Percentiles rank a stretch among this genome's conserved stretches.
phyloP scores from a whole-genome alignment of 2,329 filamentous ascomycete genomes.

The Fusarium ambrosium region DNA sequence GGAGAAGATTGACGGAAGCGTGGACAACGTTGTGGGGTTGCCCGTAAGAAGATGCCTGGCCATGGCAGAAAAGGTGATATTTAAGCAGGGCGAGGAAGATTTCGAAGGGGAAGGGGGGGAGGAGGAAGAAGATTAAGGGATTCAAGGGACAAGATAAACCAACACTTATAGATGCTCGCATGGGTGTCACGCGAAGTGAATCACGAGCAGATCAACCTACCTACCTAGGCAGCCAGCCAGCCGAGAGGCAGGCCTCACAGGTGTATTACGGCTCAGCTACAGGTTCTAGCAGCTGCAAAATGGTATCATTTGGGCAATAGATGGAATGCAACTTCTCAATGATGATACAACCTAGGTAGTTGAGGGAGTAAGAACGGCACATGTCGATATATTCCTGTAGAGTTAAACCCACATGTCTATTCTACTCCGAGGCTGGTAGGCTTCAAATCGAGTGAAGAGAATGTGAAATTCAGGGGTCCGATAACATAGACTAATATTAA shows the following conservation, averaged over 20 bases:
- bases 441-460: background rate
- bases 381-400: background rate
- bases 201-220: background rate
- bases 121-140: constrained; percentile 48
- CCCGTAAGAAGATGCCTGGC: constrained; percentile 83
- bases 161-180: constrained; percentile 4
- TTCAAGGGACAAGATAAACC: background rate
- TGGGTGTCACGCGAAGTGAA: background rate
- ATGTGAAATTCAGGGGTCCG: background rate
- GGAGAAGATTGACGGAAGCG: constrained; percentile 88
- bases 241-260: background rate
- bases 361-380: background rate
- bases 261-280: background rate
- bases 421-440: background rate
- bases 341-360: background rate
- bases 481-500: background rate
- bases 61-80: constrained; percentile 90
- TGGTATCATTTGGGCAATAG: background rate
- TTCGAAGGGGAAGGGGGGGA: constrained; percentile 58
- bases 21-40: constrained; percentile 95
- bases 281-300: background rate
- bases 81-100: constrained; percentile 77
- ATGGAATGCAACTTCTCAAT: background rate
- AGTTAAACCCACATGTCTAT: background rate
- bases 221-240: background rate